Evolutionary conservation across 1,139 yeast species (phyloP).

Genomic region (Candida albicans): DNA sequence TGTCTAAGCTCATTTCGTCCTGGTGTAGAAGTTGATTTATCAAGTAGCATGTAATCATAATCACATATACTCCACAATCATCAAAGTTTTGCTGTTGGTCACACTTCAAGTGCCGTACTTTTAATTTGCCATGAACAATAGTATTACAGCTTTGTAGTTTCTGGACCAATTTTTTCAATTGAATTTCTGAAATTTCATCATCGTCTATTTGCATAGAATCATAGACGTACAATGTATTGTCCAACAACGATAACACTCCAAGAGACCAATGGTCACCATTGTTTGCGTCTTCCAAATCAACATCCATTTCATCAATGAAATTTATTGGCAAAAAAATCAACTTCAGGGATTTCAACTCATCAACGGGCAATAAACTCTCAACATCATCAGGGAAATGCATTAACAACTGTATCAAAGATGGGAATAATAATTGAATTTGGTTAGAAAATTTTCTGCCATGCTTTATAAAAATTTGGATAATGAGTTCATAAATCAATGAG

Average conservation of each 20-base stretch:
- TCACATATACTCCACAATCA: constrained; percentile 47
- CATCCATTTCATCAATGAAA: constrained; percentile 34
- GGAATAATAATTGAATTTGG: constrained; percentile 36
- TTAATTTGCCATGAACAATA: constrained; percentile 21
- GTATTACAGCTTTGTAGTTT: constrained; percentile 25
- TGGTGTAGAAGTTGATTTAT: constrained; percentile 25
- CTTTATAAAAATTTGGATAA: constrained; percentile 26
- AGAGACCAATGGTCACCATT: constrained; percentile 50
- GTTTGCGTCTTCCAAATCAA: constrained; percentile 32
- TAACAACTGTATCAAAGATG: constrained; percentile 42
- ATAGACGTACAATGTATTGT: constrained; percentile 34
- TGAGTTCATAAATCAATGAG: constrained; percentile 59
- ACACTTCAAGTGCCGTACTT: constrained; percentile 30
- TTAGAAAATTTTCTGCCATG: constrained; percentile 15
- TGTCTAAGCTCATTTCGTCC: constrained; percentile 24
- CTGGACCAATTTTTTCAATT: constrained; percentile 21
- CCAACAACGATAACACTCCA: constrained; percentile 32
- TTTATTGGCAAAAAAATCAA: constrained; percentile 44
- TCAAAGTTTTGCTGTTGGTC: constrained; percentile 48
- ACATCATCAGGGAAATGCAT: constrained; percentile 38
- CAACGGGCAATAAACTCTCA: constrained; percentile 28
- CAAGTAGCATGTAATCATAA: constrained; percentile 42
- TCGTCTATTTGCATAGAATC: constrained; percentile 39
- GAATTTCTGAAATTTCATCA: constrained; percentile 18
- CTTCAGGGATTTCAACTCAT: constrained; percentile 34